phyloP scores from a whole-genome alignment of 129 eudicot species.

The Solidago caesia region DNA sequence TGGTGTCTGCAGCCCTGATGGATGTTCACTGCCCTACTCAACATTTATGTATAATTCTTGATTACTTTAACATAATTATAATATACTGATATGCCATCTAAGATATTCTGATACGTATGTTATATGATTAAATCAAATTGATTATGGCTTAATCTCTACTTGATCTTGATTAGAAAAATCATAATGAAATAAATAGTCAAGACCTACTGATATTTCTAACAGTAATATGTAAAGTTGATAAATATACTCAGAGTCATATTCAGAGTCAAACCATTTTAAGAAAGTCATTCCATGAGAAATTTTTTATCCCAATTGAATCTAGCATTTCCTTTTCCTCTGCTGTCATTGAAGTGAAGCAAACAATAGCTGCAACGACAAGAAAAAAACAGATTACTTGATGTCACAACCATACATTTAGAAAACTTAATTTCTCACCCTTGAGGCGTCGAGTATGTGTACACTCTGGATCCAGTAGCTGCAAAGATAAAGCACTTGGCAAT shows the following conservation, averaged over 20 bases:
- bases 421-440: constrained; percentile 50
- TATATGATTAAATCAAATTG: no score
- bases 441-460: constrained; percentile 72
- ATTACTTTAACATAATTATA: not conserved
- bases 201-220: no score
- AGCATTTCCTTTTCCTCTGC: constrained; percentile 53
- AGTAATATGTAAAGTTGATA: no score
- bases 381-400: constrained; percentile 3
- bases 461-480: constrained; percentile 74
- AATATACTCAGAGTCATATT: no score
- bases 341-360: constrained; percentile 68
- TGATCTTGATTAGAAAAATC: no score
- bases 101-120: no score
- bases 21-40: constrained; percentile 55
- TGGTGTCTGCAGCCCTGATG: constrained; percentile 50
- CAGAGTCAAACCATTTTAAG: constrained; percentile 43
- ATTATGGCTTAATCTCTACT: no score
- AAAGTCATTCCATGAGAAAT: constrained; percentile 73
- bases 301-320: constrained; percentile 45
- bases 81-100: not conserved
- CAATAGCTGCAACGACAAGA: constrained; percentile 44
- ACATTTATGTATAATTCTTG: not conserved
- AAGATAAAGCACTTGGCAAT: constrained; percentile 8
- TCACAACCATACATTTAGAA: not conserved
- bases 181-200: no score